Percentiles rank a stretch among this genome's conserved stretches.
Conservation (phyloP, 768 basidiomycete species). For the Panellus pusillus region DNA sequence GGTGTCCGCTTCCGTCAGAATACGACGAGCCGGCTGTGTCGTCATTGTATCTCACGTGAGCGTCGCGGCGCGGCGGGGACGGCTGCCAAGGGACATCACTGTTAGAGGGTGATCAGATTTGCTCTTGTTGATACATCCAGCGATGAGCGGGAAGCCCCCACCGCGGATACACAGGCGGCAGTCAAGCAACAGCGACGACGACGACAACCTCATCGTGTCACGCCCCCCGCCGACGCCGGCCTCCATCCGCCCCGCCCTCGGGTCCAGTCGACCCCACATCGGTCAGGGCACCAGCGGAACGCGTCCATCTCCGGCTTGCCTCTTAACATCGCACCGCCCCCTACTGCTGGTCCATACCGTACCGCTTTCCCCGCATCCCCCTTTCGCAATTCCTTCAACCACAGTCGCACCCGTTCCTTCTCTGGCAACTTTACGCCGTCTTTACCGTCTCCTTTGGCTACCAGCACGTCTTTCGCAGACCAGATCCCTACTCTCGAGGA, state of each 20-base stretch:
- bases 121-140: no score
- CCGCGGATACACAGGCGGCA: slow-evolving; percentile 16
- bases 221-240: slow-evolving; percentile 23
- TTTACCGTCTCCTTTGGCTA: slow-evolving; percentile 51
- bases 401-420: slow-evolving; percentile 48
- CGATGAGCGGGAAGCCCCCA: slow-evolving; percentile 8
- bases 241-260: slow-evolving; percentile 25
- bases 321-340: slow-evolving; percentile 21
- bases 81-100: no score
- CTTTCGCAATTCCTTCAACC: slow-evolving; percentile 35
- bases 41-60: not conserved
- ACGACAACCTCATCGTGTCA: slow-evolving; percentile 21
- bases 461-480: slow-evolving; percentile 35
- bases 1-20: slow-evolving; percentile 7
- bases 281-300: slow-evolving; percentile 24
- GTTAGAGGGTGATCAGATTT: no score
- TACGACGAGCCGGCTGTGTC: slow-evolving; percentile 5
- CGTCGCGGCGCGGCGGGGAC: not conserved
- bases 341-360: slow-evolving; percentile 33
- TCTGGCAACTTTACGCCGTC: slow-evolving; percentile 52
- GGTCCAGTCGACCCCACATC: slow-evolving; percentile 29
- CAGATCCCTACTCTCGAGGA: slow-evolving; percentile 8
- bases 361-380: slow-evolving; percentile 33
- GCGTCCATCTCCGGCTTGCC: slow-evolving; percentile 27
- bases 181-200: slow-evolving; percentile 17